phyloP scores from a whole-genome alignment of 2,329 filamentous ascomycete species.

The Coniosporium tulheliwenetii region DNA sequence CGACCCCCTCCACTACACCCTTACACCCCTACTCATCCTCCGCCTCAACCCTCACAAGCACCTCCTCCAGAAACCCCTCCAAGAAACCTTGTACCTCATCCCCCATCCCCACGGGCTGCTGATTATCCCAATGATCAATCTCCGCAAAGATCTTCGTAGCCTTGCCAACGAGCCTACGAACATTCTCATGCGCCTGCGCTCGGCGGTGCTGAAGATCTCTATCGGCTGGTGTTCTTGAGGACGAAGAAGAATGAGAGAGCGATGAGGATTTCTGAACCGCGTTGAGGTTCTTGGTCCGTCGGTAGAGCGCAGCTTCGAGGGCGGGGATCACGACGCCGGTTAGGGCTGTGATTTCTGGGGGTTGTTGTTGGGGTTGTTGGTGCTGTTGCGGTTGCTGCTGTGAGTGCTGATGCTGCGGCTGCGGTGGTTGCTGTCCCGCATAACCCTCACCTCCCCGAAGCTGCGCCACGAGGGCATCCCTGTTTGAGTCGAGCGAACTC shows the following conservation, averaged over 20 bases:
- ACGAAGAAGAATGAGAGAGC: not conserved
- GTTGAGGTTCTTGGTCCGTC: constrained; percentile 44
- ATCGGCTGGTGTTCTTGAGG: not conserved
- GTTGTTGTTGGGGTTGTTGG: constrained; percentile 29
- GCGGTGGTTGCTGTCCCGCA: not conserved
- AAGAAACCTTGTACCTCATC: constrained; percentile 77
- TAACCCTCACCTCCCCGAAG: constrained; percentile 1
- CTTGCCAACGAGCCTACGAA: constrained; percentile 68
- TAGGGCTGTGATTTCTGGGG: constrained; percentile 73
- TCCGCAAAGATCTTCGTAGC: constrained; percentile 72
- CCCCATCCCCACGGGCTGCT: constrained; percentile 84
- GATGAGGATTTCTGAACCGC: not conserved
- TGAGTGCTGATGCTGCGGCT: not conserved
- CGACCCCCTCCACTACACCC: not conserved
- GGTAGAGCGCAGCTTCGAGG: constrained; percentile 75
- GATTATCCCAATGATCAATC: constrained; percentile 76
- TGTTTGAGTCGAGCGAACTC: constrained; percentile 1
- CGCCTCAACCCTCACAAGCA: constrained; percentile 81
- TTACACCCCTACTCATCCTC: constrained; percentile 50
- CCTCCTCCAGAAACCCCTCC: constrained; percentile 85
- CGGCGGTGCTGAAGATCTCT: constrained; percentile 15
- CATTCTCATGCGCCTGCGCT: constrained; percentile 60
- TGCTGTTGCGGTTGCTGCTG: constrained; percentile 7
- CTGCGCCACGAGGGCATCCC: no score
- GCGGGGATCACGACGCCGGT: constrained; percentile 88